phyloP scores from a whole-genome alignment of 306 rosid genomes.

The Quercus ilex region DNA sequence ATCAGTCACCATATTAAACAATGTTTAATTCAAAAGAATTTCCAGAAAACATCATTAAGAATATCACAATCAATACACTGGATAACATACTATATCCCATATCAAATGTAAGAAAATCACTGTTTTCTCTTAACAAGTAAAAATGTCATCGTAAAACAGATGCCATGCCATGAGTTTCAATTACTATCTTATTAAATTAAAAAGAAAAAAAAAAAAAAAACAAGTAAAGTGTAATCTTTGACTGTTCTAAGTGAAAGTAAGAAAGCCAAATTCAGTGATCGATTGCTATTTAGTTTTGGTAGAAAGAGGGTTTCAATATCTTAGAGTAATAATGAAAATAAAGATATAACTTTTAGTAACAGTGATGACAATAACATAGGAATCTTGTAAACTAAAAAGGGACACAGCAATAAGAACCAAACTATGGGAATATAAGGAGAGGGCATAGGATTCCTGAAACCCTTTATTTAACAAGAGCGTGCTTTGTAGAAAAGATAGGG shows the following conservation, averaged over 20 bases:
- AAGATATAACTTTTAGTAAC: conserved; percentile 27
- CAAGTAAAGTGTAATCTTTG: conserved; percentile 3
- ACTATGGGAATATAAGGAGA: conserved; percentile 62
- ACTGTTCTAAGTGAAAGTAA: conserved; percentile 28
- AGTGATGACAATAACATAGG: conserved; percentile 24
- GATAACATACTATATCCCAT: neutral
- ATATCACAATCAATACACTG: conserved; percentile 17
- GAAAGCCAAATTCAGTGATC: conserved; percentile 20
- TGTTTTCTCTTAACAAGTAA: too few relatives aligned
- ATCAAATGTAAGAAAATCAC: neutral
- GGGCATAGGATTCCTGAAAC: conserved; percentile 92
- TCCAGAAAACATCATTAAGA: conserved; percentile 23
- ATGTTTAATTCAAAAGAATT: conserved; percentile 18
- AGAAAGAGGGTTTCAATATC: conserved; percentile 34
- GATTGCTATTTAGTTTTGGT: conserved; percentile 24
- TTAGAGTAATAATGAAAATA: conserved; percentile 27
- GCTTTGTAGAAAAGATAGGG: conserved; percentile 54
- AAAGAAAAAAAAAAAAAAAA: neutral
- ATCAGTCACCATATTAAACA: conserved; percentile 19
- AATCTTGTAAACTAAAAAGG: conserved; percentile 61
- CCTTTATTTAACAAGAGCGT: conserved; percentile 62
- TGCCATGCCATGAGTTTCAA: too few relatives aligned
- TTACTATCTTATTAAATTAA: too few relatives aligned
- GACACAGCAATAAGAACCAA: conserved; percentile 57
- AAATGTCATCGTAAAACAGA: too few relatives aligned